A percentile compares a stretch with the other conserved stretches of the same genome.
Conservation (phyloP, 768 basidiomycete species). For the Inosperma sp. region DNA sequence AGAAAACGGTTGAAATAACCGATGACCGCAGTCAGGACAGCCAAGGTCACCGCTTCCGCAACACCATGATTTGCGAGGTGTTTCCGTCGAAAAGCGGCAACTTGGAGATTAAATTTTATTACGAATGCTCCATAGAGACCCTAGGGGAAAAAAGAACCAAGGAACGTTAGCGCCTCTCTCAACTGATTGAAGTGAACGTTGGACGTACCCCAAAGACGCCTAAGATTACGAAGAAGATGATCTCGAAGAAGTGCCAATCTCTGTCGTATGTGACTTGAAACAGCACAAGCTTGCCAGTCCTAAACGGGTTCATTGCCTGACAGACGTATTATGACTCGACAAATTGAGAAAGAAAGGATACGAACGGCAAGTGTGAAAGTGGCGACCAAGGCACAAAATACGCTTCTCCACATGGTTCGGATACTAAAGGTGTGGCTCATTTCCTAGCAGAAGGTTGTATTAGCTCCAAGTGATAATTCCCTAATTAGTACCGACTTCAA, state of each 20-base stretch:
- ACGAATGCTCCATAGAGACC: slow-evolving; percentile 97
- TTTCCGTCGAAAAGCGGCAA: slow-evolving; percentile 91
- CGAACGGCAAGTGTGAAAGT: slow-evolving; percentile 92
- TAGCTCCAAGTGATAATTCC: background rate
- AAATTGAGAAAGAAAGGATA: slow-evolving; percentile 17
- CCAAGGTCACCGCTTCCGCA: slow-evolving; percentile 83
- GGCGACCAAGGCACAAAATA: slow-evolving; percentile 95
- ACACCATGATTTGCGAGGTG: slow-evolving; percentile 80
- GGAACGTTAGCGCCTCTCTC: slow-evolving; percentile 1
- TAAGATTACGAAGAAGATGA: slow-evolving; percentile 91
- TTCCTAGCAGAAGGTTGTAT: slow-evolving; percentile 52
- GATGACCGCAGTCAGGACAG: slow-evolving; percentile 83
- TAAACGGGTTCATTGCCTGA: slow-evolving; percentile 98
- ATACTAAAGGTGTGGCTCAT: slow-evolving; percentile 98
- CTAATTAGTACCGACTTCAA: slow-evolving; percentile 59
- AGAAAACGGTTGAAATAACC: slow-evolving; percentile 94
- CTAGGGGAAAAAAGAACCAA: slow-evolving; percentile 37
- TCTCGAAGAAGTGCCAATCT: slow-evolving; percentile 99
- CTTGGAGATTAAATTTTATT: slow-evolving; percentile 94
- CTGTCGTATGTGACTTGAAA: slow-evolving; percentile 98
- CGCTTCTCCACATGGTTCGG: slow-evolving; percentile 98
- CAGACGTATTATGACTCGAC: background rate
- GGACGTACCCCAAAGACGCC: slow-evolving; percentile 87
- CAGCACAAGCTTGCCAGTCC: slow-evolving; percentile 94
- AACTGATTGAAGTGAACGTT: slow-evolving; percentile 5